Base-by-base conservation (phyloP, 306 rosid species). In the Sicyos baderoa region DNA sequence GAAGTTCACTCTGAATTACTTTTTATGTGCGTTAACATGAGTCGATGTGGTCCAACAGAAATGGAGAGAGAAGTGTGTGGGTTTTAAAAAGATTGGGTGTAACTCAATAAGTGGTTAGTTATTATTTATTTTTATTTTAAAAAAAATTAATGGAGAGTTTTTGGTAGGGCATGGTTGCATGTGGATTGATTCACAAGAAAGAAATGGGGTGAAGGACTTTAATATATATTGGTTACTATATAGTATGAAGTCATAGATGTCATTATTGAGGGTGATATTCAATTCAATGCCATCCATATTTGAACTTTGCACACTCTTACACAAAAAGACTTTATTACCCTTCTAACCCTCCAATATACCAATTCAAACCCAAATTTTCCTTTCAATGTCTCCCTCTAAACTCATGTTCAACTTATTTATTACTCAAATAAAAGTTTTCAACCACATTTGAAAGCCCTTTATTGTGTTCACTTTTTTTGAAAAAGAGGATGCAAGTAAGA, bases 141-240 rank as follows among this genome's bases (percentile, higher is more conserved):
- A 25, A 25, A 25, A 25, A 25, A 25, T 32, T 32, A 32, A 32
- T 53, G 11, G 25, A 17, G 19, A 32, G 37, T 12, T 14, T 10
- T 40, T 63, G 69, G 69, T 63, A 40, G 69, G 69, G 69, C 42
- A 63, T 51, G 69, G 51, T 63, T 63, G 69, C 69, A 63, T 63
- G 69, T 63, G 69, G 69, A 12, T 17, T 21, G 69, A 63, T 63
- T 63, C 69, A 63, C 32, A 42, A 63, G 32, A 63, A 63, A 37
- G 69, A 29, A 63, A 42, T 63, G 69, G 69, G 69, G 40, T 18
- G 52, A n/a, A 17, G 10, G 32, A 6, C 10, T 44, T 44, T 12
- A 40, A 5, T 40, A 19, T 44, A 3, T 16, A 29, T 40, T 62
- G 68, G 68, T 62, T 62, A 18, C 50, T 17, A n/a, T 62, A 10